phyloP scores from a whole-genome alignment of 1,284 basidiomycete species.

The Flammula alnicola region DNA sequence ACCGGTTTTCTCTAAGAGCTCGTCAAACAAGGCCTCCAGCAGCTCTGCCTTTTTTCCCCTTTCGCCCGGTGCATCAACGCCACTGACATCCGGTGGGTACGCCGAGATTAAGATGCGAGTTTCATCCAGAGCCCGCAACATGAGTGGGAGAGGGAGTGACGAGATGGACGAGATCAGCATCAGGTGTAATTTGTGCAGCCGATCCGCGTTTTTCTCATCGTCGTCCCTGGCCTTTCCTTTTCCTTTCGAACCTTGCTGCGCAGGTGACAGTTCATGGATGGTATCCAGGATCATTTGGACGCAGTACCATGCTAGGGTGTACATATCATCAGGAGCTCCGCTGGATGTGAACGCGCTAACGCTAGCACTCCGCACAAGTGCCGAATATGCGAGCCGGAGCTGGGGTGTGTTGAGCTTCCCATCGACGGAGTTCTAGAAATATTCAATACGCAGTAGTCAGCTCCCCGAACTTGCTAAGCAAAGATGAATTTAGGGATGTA shows the following conservation, averaged over 20 bases:
- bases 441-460: slow-evolving; percentile 13
- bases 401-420: slow-evolving; percentile 61
- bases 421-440: slow-evolving; percentile 62
- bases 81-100: slow-evolving; percentile 21
- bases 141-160: slow-evolving; percentile 56
- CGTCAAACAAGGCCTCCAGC: slow-evolving; percentile 57
- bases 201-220: slow-evolving; percentile 31
- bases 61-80: slow-evolving; percentile 22
- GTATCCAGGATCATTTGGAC: slow-evolving; percentile 54
- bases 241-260: slow-evolving; percentile 13
- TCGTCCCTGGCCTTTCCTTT: slow-evolving; percentile 25
- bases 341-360: slow-evolving; percentile 30
- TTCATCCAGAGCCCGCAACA: slow-evolving; percentile 56
- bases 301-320: slow-evolving; percentile 64
- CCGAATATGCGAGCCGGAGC: slow-evolving; percentile 66
- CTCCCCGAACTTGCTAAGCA: slow-evolving; percentile 9
- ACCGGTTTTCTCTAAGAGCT: slow-evolving; percentile 64
- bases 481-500: slow-evolving; percentile 5
- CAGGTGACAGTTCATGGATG: slow-evolving; percentile 35
- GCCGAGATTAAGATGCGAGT: slow-evolving; percentile 42
- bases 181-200: slow-evolving; percentile 57
- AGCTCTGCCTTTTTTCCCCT: slow-evolving; percentile 48
- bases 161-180: slow-evolving; percentile 64
- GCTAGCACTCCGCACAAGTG: slow-evolving; percentile 63
- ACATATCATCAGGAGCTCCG: slow-evolving; percentile 25